These are phyloP conservation scores for Astrephomene gubernaculifera DNA, from an alignment of 139 green algal genomes.

Conservation along the genomic window DNA sequence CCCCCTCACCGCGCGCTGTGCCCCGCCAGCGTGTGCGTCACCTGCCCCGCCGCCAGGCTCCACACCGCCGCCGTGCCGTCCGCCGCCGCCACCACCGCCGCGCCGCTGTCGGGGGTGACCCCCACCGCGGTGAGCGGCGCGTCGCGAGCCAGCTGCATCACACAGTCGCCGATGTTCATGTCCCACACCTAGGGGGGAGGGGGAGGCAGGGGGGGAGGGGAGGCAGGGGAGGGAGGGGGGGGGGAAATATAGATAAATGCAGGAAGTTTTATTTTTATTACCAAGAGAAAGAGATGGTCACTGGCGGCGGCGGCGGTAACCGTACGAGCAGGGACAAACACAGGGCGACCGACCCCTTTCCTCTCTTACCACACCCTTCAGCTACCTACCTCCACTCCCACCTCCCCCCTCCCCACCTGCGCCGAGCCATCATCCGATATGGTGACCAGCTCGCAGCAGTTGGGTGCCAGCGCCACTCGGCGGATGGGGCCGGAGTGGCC, in stretches of 20 bases:
- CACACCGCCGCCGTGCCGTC: slow-evolving; percentile 73
- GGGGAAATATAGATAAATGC: neutral
- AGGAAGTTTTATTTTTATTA: too few species aligned
- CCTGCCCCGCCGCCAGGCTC: slow-evolving; percentile 64
- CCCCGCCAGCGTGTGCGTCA: slow-evolving; percentile 63
- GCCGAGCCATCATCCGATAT: slow-evolving; percentile 65
- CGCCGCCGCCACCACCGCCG: slow-evolving; percentile 59
- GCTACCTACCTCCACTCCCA: neutral
- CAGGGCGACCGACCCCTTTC: too few species aligned
- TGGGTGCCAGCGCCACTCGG: slow-evolving; percentile 76
- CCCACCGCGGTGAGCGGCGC: slow-evolving; percentile 65
- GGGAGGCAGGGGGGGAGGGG: neutral
- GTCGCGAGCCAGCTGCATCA: slow-evolving; percentile 67
- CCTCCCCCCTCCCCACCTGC: slow-evolving; percentile 60
- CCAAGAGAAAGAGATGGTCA: too few species aligned
- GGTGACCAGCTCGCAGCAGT: slow-evolving; percentile 82
- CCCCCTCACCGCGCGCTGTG: slow-evolving; percentile 45
- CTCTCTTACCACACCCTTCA: too few species aligned
- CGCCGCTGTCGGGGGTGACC: slow-evolving; percentile 63
- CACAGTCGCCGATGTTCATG: slow-evolving; percentile 90
- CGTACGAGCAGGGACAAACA: too few species aligned
- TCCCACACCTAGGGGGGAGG: slow-evolving; percentile 77
- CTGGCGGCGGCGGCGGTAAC: too few species aligned
- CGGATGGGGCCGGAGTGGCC: slow-evolving; percentile 70
- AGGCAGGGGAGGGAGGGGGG: too few species aligned